Percentiles rank a stretch among this genome's conserved stretches.
Conservation (phyloP, 179 eudicot species). For the Beta corolliflora region DNA sequence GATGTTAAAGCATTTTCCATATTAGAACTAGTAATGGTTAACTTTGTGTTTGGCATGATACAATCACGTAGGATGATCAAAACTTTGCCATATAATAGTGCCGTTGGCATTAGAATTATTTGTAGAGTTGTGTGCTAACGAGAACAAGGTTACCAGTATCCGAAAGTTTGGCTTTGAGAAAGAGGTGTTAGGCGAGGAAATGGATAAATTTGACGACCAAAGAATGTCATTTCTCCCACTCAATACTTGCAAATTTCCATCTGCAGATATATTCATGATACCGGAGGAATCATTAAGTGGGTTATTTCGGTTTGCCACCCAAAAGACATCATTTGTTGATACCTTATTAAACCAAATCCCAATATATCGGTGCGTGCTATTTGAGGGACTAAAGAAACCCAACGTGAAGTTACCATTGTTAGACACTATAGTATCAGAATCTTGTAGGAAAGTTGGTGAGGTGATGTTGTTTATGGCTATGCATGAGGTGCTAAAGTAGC, state of each 20-base stretch:
- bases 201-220: slow-evolving; percentile 41
- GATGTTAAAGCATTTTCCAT: slow-evolving; percentile 17
- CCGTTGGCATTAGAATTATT: slow-evolving; percentile 7
- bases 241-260: slow-evolving; percentile 33
- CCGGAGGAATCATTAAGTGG: slow-evolving; percentile 36
- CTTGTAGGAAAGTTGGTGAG: neutral
- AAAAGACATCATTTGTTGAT: neutral
- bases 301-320: slow-evolving; percentile 33
- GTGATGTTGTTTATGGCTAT: neutral
- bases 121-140: slow-evolving; percentile 4
- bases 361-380: neutral
- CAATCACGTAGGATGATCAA: slow-evolving; percentile 50
- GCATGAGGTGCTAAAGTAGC: neutral
- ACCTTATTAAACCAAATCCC: slow-evolving; percentile 13
- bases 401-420: neutral
- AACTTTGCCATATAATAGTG: slow-evolving; percentile 50
- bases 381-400: slow-evolving; percentile 11
- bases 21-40: slow-evolving; percentile 6
- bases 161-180: slow-evolving; percentile 39
- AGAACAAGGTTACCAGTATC: slow-evolving; percentile 52
- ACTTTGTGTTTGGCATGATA: slow-evolving; percentile 35
- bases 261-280: slow-evolving; percentile 20
- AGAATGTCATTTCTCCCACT: slow-evolving; percentile 24
- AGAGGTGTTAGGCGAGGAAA: slow-evolving; percentile 4
- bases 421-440: neutral